Percentiles rank a stretch among this genome's conserved stretches.
These are phyloP conservation scores for Yarrowia sp. DNA, from an alignment of 805 yeast genomes.

Conservation along the genomic window DNA sequence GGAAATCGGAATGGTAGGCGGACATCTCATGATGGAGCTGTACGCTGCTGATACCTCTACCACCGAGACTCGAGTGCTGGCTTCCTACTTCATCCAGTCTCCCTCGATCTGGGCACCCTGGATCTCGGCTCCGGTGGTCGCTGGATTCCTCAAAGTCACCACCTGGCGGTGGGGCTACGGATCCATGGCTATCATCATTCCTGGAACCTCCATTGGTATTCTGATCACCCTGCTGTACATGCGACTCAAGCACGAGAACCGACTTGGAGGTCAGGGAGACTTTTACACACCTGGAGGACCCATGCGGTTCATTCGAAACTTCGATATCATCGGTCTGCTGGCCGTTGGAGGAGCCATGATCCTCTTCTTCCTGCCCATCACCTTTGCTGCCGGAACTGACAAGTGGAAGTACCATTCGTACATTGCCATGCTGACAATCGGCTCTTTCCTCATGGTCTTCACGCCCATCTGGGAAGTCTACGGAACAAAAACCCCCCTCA, in stretches of 20 bases:
- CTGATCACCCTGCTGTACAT: constrained; percentile 10
- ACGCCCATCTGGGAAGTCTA: constrained; percentile 35
- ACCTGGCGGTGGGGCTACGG: constrained; percentile 63
- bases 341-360: constrained; percentile 33
- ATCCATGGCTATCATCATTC: constrained; percentile 56
- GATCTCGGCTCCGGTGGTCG: constrained; percentile 31
- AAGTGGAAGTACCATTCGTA: constrained; percentile 37
- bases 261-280: constrained; percentile 30
- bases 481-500: constrained; percentile 22
- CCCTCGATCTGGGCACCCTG: constrained; percentile 34
- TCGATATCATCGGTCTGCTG: constrained; percentile 24
- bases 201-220: constrained; percentile 44
- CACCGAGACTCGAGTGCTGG: constrained; percentile 25
- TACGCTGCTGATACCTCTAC: constrained; percentile 30
- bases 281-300: constrained; percentile 28
- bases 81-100: constrained; percentile 31
- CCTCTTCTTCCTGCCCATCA: constrained; percentile 29
- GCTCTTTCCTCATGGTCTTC: constrained; percentile 27
- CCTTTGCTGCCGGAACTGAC: constrained; percentile 30
- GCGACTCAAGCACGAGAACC: constrained; percentile 20
- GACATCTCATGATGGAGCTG: constrained; percentile 34
- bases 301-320: constrained; percentile 6
- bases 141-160: constrained; percentile 49
- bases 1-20: constrained; percentile 36
- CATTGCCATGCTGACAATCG: constrained; percentile 28